Conservation (phyloP, 768 basidiomycete genomes). For the Hebeloma cylindrosporum region DNA sequence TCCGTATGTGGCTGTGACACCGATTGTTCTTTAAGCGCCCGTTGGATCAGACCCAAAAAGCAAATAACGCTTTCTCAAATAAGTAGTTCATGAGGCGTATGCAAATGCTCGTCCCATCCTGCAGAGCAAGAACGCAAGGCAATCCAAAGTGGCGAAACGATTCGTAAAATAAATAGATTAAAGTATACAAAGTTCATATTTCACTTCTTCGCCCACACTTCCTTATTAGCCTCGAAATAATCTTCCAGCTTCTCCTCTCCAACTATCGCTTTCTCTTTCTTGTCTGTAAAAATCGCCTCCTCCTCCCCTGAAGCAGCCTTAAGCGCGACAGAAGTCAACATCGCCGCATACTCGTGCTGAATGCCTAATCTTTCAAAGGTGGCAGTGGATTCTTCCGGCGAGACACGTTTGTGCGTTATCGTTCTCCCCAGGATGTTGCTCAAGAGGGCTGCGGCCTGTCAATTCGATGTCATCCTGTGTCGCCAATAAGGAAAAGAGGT, state of each 20-base stretch:
- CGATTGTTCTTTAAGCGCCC: no score
- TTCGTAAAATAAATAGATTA: no score
- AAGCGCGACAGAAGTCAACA: slow-evolving; percentile 18
- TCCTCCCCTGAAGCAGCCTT: slow-evolving; percentile 23
- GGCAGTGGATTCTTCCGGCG: slow-evolving; percentile 17
- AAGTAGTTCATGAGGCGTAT: no score
- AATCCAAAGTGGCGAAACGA: no score
- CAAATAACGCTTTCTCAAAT: no score
- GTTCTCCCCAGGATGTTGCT: slow-evolving; percentile 26
- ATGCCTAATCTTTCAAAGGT: slow-evolving; percentile 7
- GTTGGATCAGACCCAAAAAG: no score
- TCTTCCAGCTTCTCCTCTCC: slow-evolving; percentile 24
- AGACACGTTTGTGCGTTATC: slow-evolving; percentile 27
- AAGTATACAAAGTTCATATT: no score
- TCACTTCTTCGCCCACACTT: slow-evolving; percentile 21
- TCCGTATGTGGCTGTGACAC: no score
- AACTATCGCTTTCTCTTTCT: slow-evolving; percentile 17
- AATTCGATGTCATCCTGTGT: neutral
- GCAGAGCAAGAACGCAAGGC: no score
- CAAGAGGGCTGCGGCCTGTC: slow-evolving; percentile 28
- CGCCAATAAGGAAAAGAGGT: neutral
- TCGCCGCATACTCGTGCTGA: slow-evolving; percentile 15
- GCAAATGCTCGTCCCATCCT: no score
- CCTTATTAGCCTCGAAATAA: slow-evolving; percentile 23
- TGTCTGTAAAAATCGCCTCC: slow-evolving; percentile 19